Conservation (phyloP, 2,329 filamentous ascomycete genomes). For the Trichoderma atroviride region DNA sequence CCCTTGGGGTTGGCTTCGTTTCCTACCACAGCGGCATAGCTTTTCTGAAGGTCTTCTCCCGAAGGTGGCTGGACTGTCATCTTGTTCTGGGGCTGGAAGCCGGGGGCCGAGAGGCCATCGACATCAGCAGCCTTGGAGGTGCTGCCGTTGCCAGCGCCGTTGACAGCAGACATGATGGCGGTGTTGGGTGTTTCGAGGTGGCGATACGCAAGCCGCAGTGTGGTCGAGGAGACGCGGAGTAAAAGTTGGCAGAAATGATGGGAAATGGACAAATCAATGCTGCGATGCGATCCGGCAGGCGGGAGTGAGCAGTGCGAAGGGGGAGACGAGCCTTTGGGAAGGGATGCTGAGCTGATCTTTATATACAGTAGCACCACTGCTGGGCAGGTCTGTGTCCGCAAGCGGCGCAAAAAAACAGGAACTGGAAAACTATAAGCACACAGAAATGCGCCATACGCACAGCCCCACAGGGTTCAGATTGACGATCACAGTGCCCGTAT, state of each 20-base stretch:
- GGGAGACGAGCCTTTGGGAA: neutral
- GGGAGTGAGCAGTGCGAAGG: neutral
- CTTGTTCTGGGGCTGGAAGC: constrained; percentile 55
- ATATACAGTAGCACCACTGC: neutral
- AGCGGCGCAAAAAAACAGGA: too few species aligned
- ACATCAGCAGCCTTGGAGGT: constrained; percentile 37
- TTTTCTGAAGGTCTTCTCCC: constrained; percentile 81
- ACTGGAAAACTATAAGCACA: too few species aligned
- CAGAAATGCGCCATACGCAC: too few species aligned
- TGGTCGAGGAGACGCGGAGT: neutral
- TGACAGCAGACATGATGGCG: constrained; percentile 30
- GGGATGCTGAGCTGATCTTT: constrained; percentile 12
- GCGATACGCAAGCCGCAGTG: neutral
- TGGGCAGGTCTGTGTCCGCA: neutral
- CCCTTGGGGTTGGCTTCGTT: constrained; percentile 72
- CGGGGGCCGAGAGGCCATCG: constrained; percentile 34
- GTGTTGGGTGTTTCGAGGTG: neutral
- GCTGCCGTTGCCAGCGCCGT: constrained; percentile 33
- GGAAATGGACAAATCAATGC: neutral
- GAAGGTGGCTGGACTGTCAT: constrained; percentile 79
- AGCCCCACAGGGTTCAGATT: too few species aligned
- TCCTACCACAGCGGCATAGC: constrained; percentile 68
- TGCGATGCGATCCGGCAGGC: neutral
- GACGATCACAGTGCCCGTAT: too few species aligned
- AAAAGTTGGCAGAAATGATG: neutral